phyloP scores from a whole-genome alignment of 2,329 filamentous ascomycete genomes.

The Ophiostoma novo-ulmi region DNA sequence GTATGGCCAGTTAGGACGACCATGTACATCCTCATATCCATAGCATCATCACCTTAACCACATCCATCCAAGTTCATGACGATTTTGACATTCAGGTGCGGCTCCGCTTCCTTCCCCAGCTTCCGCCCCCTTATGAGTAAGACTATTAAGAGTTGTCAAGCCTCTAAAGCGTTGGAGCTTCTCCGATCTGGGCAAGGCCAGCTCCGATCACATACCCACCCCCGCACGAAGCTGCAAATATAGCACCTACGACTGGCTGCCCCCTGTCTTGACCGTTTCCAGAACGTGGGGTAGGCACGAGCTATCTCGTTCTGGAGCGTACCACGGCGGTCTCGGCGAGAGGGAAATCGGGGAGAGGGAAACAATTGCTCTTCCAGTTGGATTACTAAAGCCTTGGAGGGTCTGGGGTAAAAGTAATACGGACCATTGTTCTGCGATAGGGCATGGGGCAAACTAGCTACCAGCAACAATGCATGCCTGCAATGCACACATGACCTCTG shows the following conservation, averaged over 20 bases:
- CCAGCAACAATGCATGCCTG: background rate
- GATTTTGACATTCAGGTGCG: background rate
- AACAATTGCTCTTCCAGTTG: background rate
- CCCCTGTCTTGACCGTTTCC: background rate
- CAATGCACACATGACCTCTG: constrained; percentile 5
- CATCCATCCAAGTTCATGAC: background rate
- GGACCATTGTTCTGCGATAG: constrained; percentile 3
- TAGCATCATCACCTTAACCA: background rate
- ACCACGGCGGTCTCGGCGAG: constrained; percentile 1
- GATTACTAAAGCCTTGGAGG: no score
- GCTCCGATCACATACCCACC: background rate
- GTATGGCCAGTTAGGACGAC: background rate
- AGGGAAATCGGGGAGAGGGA: background rate
- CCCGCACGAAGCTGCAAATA: background rate
- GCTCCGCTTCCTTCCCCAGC: constrained; percentile 4
- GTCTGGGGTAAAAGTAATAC: background rate
- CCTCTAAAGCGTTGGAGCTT: background rate
- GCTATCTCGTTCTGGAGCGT: constrained; percentile 2
- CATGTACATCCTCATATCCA: background rate
- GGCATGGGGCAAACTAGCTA: background rate
- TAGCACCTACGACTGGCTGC: background rate
- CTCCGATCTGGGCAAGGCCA: background rate
- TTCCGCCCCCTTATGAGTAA: background rate
- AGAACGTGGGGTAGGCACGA: constrained; percentile 3
- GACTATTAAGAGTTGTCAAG: background rate